A percentile compares a stretch with the other conserved stretches of the same genome.
Conservation (phyloP, 73 alveolate genomes). For the Tetrahymena elliotti region DNA sequence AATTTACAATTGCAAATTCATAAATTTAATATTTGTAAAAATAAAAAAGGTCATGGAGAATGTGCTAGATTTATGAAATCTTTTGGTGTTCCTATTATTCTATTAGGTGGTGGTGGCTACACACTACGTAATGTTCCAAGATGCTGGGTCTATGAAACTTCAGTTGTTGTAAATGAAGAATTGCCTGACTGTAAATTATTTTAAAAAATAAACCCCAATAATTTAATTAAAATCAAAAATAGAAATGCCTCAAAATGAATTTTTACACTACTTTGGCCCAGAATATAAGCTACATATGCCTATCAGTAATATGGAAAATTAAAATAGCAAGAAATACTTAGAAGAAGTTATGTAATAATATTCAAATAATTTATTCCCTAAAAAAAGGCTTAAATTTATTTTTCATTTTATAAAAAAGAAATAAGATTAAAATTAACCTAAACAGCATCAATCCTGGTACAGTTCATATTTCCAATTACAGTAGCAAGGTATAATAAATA, state of each 20-base stretch:
- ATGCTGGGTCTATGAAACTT: slow-evolving; percentile 97
- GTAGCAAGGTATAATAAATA: not conserved
- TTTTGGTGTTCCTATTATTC: slow-evolving; percentile 83
- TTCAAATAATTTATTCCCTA: not conserved
- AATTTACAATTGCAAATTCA: not conserved
- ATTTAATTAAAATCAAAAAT: not conserved
- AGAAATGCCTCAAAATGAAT: slow-evolving; percentile 81
- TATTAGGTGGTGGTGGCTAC: slow-evolving; percentile 99
- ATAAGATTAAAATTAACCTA: not conserved
- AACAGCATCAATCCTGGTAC: not conserved
- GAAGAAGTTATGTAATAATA: slow-evolving; percentile 3
- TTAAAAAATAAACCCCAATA: not conserved
- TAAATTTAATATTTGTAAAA: not conserved
- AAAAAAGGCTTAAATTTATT: too few relatives aligned
- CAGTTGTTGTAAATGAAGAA: slow-evolving; percentile 66
- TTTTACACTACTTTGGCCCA: slow-evolving; percentile 83
- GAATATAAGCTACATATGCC: slow-evolving; percentile 90
- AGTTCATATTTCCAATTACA: not conserved
- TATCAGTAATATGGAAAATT: slow-evolving; percentile 94
- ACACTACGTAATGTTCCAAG: slow-evolving; percentile 96
- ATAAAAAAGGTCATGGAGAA: slow-evolving; percentile 84
- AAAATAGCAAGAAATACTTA: slow-evolving; percentile 68
- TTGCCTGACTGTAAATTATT: slow-evolving; percentile 45
- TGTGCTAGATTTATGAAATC: slow-evolving; percentile 77
- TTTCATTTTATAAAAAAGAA: too few relatives aligned